A percentile compares a stretch with the other conserved stretches of the same genome.
Evolutionary conservation across 2,329 filamentous ascomycete species (phyloP).

Genomic region (Colletotrichum sp.): DNA sequence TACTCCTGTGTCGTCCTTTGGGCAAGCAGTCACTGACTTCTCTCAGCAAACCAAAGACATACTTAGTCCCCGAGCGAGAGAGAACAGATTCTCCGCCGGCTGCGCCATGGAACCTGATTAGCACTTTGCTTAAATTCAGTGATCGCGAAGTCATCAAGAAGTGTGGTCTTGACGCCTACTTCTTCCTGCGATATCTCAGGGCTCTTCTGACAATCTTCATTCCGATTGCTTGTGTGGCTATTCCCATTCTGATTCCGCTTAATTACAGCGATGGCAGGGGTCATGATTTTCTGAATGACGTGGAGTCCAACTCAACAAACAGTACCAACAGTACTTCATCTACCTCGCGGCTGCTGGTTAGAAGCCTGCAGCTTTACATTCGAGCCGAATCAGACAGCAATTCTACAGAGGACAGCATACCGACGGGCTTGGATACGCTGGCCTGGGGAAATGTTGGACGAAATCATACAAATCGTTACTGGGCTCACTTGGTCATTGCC

Average conservation of each 20-base stretch:
- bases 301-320: background rate
- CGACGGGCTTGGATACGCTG: constrained; percentile 77
- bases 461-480: constrained; percentile 72
- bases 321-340: background rate
- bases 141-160: constrained; percentile 89
- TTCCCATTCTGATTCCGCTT: constrained; percentile 86
- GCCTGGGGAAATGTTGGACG: constrained; percentile 86
- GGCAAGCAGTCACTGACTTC: background rate
- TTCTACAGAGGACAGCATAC: constrained; percentile 21
- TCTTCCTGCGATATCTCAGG: constrained; percentile 87
- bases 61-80: constrained; percentile 84
- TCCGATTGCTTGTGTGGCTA: constrained; percentile 76
- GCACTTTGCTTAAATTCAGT: constrained; percentile 70
- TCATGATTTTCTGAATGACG: constrained; percentile 47
- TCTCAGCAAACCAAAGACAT: constrained; percentile 79
- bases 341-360: background rate
- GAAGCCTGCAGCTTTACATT: constrained; percentile 23
- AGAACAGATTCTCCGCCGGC: constrained; percentile 76
- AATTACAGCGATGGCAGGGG: constrained; percentile 78
- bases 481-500: constrained; percentile 84
- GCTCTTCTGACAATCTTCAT: constrained; percentile 88
- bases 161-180: constrained; percentile 95
- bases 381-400: constrained; percentile 36
- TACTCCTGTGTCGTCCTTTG: constrained; percentile 20
- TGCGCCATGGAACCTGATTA: constrained; percentile 55